Percentiles rank a stretch among this genome's conserved stretches.
Evolutionary conservation across 805 yeast genomes (phyloP).

Genomic region (Spathaspora arborariae): DNA sequence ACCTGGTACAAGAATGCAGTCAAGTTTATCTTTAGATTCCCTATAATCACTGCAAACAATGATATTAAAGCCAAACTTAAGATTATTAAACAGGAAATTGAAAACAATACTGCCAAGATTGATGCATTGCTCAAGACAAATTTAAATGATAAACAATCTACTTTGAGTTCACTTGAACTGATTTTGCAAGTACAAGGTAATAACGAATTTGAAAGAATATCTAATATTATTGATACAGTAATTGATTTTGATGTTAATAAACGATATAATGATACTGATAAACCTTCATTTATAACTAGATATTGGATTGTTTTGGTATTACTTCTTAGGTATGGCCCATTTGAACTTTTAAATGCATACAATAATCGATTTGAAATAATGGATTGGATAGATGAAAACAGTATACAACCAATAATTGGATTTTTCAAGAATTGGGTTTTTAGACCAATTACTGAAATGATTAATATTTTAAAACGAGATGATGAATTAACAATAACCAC

Average conservation of each 20-base stretch:
- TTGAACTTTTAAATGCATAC: slow-evolving; percentile 39
- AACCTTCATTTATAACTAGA: slow-evolving; percentile 43
- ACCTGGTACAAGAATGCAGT: slow-evolving; percentile 3
- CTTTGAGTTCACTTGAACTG: slow-evolving; percentile 11
- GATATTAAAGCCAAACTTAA: slow-evolving; percentile 24
- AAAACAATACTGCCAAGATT: slow-evolving; percentile 17
- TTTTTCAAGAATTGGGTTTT: slow-evolving; percentile 82
- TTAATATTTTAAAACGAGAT: slow-evolving; percentile 82
- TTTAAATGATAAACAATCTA: slow-evolving; percentile 3
- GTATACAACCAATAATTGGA: slow-evolving; percentile 61
- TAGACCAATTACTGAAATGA: slow-evolving; percentile 66
- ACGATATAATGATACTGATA: slow-evolving; percentile 7
- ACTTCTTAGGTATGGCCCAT: slow-evolving; percentile 50
- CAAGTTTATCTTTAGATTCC: slow-evolving; percentile 12
- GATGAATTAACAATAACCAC: slow-evolving; percentile 67
- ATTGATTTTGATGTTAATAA: slow-evolving; percentile 8
- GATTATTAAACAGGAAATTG: slow-evolving; percentile 19
- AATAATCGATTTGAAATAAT: slow-evolving; percentile 50
- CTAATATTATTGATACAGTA: slow-evolving; percentile 7
- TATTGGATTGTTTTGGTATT: slow-evolving; percentile 64
- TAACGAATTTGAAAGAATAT: slow-evolving; percentile 4
- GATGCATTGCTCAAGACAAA: slow-evolving; percentile 22
- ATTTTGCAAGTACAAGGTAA: slow-evolving; percentile 1
- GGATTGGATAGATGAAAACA: slow-evolving; percentile 53
- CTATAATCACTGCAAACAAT: slow-evolving; percentile 19